A percentile compares a stretch with the other conserved stretches of the same genome.
Conservation (phyloP, 129 eudicot species). For the Solidago caesia region DNA sequence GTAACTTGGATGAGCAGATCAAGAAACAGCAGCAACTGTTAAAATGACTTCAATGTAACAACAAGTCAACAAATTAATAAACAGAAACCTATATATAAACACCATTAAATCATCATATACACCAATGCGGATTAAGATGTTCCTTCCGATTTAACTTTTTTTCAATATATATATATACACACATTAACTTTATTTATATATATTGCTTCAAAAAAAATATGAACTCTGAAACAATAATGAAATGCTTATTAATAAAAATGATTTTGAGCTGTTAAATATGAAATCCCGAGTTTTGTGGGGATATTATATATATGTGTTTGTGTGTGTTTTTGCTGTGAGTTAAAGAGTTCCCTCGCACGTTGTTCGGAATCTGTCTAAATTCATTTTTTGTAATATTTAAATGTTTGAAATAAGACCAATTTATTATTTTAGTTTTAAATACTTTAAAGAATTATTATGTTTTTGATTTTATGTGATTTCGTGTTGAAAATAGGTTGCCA, state of each 20-base stretch:
- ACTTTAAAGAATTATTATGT: no score
- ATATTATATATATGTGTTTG: slow-evolving; percentile 7
- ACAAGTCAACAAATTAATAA: slow-evolving; percentile 11
- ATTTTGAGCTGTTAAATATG: slow-evolving; percentile 10
- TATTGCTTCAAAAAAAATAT: not conserved
- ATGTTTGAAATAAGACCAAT: not conserved
- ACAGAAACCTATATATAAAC: not conserved
- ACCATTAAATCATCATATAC: not conserved
- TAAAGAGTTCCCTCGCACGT: slow-evolving; percentile 47
- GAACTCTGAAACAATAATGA: slow-evolving; percentile 4
- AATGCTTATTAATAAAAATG: not conserved
- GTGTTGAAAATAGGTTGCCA: no score
- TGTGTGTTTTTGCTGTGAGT: not conserved
- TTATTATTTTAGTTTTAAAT: not conserved
- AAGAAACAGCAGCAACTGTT: slow-evolving; percentile 19
- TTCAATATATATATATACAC: not conserved
- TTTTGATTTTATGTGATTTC: no score
- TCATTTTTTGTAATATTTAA: not conserved
- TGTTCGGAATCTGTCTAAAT: slow-evolving; percentile 53
- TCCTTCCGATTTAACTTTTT: no score
- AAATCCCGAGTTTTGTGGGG: slow-evolving; percentile 21
- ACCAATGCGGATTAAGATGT: no score
- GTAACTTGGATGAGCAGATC: slow-evolving; percentile 37
- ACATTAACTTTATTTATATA: not conserved
- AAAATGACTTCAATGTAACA: slow-evolving; percentile 27